Evolutionary conservation across 2,329 filamentous ascomycete species (phyloP), one percentile per base, ranked within the genome.

Genomic region (Nannizziopsis barbatae): DNA sequence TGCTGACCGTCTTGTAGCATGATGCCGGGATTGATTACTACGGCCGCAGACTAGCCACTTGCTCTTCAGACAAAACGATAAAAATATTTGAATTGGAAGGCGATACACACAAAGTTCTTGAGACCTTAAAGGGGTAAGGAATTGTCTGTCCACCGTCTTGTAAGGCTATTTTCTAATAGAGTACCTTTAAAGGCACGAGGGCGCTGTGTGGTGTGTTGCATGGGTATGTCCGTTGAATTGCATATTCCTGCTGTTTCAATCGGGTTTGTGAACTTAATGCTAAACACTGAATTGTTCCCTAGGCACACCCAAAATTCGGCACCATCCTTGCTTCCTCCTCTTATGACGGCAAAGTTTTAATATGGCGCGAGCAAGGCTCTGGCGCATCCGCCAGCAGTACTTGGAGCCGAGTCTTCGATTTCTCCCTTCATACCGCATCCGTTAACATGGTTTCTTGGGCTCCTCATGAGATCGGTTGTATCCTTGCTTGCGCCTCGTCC

Each of bases 21-120:
- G 92, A 98, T 78, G 92, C 92, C 56, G 90, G 94, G 56, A 83
- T 98, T 64, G 92, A 98, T 69, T 98, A 96, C 75, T 98, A 96
- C 69, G 92, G 92, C 63, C 83, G 92, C 58, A 84, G 90, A 63
- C 80, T 98, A 59, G 92, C 92, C 54, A 98, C 92, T 57, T 96
- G 92, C 71, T 95, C 89, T 32, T 95, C 90, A 57, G 92, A 98
- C 71, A 89, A 92, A 66, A 96, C 90, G 42, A 94, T 98, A 74
- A 96, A 96, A 74, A 96, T 98, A 64, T 98, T 95, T 65, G 92
- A 98, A 70, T 84, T 98, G 49, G 90, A 96, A 62, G 87, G 88
- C 61, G 89, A 96, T 60, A 79, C 83, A 57, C 90, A 98, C 70
- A 80, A 86, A 55, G 73, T 96, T 59, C 79, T 86, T 31, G 90